A percentile compares a stretch with the other conserved stretches of the same genome.
These are phyloP conservation scores for Leccinum pachyderme DNA, from an alignment of 1,284 basidiomycete species.

Conservation along the genomic window DNA sequence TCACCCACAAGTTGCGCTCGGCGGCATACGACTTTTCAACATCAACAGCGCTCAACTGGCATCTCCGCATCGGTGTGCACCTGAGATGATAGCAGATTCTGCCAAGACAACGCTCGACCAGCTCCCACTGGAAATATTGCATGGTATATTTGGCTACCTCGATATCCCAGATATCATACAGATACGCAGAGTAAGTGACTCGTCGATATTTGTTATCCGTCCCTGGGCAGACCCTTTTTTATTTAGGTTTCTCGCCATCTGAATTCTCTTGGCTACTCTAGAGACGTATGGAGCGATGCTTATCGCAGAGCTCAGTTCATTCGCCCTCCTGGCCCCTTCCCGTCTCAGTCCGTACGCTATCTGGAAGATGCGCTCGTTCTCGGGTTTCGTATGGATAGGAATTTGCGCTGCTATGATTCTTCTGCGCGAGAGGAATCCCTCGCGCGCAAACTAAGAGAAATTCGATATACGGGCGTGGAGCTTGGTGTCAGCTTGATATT, in stretches of 20 bases:
- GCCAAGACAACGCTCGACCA: constrained; percentile 1
- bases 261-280: constrained; percentile 3
- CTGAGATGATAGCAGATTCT: neutral
- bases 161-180: constrained; percentile 18
- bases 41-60: too few relatives aligned
- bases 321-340: constrained; percentile 22
- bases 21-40: too few relatives aligned
- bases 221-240: neutral
- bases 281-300: constrained; percentile 15
- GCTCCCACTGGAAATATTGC: constrained; percentile 16
- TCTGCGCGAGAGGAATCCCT: neutral
- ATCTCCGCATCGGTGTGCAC: neutral
- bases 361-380: constrained; percentile 14
- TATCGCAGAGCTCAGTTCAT: constrained; percentile 19
- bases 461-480: constrained; percentile 12
- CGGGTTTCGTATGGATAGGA: constrained; percentile 13
- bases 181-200: constrained; percentile 17
- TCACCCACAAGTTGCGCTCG: too few relatives aligned
- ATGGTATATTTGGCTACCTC: constrained; percentile 9
- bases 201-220: neutral
- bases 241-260: constrained; percentile 19
- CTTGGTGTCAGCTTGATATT: constrained; percentile 11
- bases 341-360: constrained; percentile 12
- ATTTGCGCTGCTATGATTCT: neutral
- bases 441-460: constrained; percentile 5